These are phyloP conservation scores for Pichiaceae sp. DNA, from an alignment of 1,139 yeast species.

Conservation along the genomic window DNA sequence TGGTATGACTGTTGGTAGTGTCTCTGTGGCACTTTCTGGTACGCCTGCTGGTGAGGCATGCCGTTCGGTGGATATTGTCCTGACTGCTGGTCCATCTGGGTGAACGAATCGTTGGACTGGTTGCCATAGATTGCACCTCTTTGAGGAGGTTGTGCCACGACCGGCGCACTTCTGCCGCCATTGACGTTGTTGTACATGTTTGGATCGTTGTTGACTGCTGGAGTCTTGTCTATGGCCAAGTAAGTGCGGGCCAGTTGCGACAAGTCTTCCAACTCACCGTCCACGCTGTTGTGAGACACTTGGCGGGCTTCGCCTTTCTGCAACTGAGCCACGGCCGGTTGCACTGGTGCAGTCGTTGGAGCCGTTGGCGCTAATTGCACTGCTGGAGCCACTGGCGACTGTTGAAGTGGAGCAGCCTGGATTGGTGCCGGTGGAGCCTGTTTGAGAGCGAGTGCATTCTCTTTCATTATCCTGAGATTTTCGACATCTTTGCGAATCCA, in stretches of 20 bases:
- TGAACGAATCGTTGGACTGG: not conserved
- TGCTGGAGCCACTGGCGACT: constrained; percentile 1
- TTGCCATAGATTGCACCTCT: not conserved
- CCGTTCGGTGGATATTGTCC: not conserved
- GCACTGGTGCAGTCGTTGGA: not conserved
- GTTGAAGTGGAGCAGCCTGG: not conserved
- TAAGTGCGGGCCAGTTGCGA: constrained; percentile 22
- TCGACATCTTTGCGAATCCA: constrained; percentile 31
- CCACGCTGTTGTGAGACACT: constrained; percentile 3
- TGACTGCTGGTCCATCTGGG: not conserved
- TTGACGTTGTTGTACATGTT: constrained; percentile 4
- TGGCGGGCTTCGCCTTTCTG: not conserved
- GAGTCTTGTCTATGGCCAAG: constrained; percentile 15
- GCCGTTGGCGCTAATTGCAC: constrained; percentile 2
- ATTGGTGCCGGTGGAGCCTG: not conserved
- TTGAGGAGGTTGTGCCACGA: not conserved
- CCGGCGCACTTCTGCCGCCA: constrained; percentile 2
- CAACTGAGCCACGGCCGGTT: not conserved
- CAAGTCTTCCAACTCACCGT: constrained; percentile 19
- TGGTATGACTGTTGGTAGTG: constrained; percentile 3
- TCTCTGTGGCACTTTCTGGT: constrained; percentile 10
- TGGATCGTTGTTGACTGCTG: constrained; percentile 5
- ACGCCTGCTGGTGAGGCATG: constrained; percentile 4
- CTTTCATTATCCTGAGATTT: constrained; percentile 21
- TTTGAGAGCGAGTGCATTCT: constrained; percentile 4